These are phyloP conservation scores for Fusarium kyushuense DNA, from an alignment of 2,329 filamentous ascomycete species.

Conservation along the genomic window DNA sequence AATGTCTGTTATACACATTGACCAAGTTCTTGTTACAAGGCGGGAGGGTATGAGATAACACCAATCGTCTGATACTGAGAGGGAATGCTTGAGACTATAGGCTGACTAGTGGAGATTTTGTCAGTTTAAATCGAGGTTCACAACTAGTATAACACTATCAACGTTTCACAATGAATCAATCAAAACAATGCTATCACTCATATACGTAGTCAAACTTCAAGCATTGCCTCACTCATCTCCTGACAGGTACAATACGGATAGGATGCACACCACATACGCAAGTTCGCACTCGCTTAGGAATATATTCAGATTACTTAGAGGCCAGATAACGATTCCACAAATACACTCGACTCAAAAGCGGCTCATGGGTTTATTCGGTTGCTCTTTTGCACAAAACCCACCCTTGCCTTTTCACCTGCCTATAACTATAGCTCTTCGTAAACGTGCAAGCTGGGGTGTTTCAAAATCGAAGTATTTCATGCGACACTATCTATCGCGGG, in stretches of 20 bases:
- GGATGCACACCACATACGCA: background rate
- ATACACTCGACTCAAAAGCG: background rate
- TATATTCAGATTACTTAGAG: background rate
- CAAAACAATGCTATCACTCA: background rate
- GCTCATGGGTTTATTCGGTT: background rate
- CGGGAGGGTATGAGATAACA: background rate
- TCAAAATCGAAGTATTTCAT: constrained; percentile 6
- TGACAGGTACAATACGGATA: background rate
- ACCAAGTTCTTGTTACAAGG: background rate
- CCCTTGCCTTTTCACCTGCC: background rate
- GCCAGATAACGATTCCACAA: background rate
- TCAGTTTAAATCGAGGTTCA: background rate
- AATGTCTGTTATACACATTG: accelerated
- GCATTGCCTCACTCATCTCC: background rate
- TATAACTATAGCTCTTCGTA: background rate
- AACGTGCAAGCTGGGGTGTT: background rate
- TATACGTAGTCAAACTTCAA: background rate
- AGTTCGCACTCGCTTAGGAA: background rate
- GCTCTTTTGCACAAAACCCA: background rate
- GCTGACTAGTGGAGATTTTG: background rate
- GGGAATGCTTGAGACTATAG: background rate
- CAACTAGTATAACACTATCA: background rate
- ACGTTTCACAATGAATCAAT: no score
- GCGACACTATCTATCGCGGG: constrained; percentile 4
- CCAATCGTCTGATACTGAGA: background rate